phyloP scores from a whole-genome alignment of 2,329 filamentous ascomycete species.

The Incumbomyces lentus region DNA sequence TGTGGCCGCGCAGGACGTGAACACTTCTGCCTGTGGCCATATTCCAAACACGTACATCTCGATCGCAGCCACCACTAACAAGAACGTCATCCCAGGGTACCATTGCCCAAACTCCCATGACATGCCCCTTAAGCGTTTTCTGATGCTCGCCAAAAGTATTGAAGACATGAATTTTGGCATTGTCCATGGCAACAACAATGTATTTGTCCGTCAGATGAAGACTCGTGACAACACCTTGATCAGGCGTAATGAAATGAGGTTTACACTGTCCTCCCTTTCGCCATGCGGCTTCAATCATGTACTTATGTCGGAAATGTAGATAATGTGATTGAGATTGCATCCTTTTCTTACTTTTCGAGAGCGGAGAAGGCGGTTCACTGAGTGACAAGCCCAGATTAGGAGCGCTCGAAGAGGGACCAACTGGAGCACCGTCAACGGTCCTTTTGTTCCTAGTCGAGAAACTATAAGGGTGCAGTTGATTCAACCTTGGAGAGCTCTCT shows the following conservation, averaged over 20 bases:
- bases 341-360: slow-evolving; percentile 32
- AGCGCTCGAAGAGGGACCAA: slow-evolving; percentile 35
- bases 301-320: slow-evolving; percentile 94
- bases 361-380: slow-evolving; percentile 7
- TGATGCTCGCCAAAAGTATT: slow-evolving; percentile 81
- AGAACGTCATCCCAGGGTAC: slow-evolving; percentile 93
- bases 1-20: slow-evolving; percentile 84
- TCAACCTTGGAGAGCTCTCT: slow-evolving; percentile 20
- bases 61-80: slow-evolving; percentile 91
- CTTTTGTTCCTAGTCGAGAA: slow-evolving; percentile 11
- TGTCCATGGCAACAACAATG: slow-evolving; percentile 94
- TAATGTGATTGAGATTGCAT: slow-evolving; percentile 73
- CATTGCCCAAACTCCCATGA: slow-evolving; percentile 99
- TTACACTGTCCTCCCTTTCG: slow-evolving; percentile 78
- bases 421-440: slow-evolving; percentile 14
- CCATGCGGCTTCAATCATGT: slow-evolving; percentile 96
- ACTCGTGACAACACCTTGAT: slow-evolving; percentile 93
- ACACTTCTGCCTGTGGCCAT: slow-evolving; percentile 73
- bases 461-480: not conserved
- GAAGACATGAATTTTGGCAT: slow-evolving; percentile 97
- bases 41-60: slow-evolving; percentile 95
- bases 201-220: slow-evolving; percentile 89
- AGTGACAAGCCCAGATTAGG: slow-evolving; percentile 34
- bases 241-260: slow-evolving; percentile 81
- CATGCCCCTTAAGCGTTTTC: slow-evolving; percentile 83